Evolutionary conservation across 495 filamentous ascomycete genomes (phyloP).

Genomic region (Lentithecium fluviatile): DNA sequence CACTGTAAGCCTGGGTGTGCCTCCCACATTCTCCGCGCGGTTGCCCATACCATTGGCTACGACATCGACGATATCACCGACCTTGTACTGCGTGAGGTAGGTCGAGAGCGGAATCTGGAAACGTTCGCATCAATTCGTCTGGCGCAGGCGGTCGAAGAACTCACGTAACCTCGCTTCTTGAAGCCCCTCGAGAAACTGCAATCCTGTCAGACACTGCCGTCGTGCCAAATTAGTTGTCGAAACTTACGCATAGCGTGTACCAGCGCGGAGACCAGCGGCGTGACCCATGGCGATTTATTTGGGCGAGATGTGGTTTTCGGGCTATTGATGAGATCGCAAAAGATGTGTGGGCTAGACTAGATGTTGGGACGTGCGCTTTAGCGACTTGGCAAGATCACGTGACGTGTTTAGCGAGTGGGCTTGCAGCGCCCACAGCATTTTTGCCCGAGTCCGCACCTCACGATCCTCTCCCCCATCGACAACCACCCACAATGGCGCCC

Average conservation of each 20-base stretch:
- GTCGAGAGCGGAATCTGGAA: constrained; percentile 87
- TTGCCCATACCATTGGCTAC: constrained; percentile 32
- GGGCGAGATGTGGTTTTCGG: constrained; percentile 12
- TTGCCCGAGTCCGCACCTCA: constrained; percentile 3
- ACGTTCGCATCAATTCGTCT: constrained; percentile 48
- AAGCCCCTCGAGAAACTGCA: constrained; percentile 75
- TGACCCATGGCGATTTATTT: constrained; percentile 78
- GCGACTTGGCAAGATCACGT: too few species aligned
- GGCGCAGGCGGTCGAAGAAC: constrained; percentile 72
- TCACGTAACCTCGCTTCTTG: constrained; percentile 90
- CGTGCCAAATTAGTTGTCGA: neutral
- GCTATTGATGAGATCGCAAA: constrained; percentile 17
- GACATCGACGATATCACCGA: constrained; percentile 54
- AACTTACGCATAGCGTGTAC: constrained; percentile 64
- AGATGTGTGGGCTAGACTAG: constrained; percentile 3
- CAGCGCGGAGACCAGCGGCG: constrained; percentile 88
- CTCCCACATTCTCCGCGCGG: neutral
- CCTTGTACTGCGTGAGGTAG: constrained; percentile 81
- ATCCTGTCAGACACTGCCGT: neutral
- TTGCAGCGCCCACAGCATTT: neutral
- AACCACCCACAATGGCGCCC: constrained; percentile 45
- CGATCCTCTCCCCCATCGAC: constrained; percentile 28
- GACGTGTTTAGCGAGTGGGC: neutral
- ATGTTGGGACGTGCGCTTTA: neutral
- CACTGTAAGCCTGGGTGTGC: constrained; percentile 27